A percentile compares a stretch with the other conserved stretches of the same genome.
Conservation (phyloP, 495 filamentous ascomycete genomes). For the Rostrohypoxylon terebratum region DNA sequence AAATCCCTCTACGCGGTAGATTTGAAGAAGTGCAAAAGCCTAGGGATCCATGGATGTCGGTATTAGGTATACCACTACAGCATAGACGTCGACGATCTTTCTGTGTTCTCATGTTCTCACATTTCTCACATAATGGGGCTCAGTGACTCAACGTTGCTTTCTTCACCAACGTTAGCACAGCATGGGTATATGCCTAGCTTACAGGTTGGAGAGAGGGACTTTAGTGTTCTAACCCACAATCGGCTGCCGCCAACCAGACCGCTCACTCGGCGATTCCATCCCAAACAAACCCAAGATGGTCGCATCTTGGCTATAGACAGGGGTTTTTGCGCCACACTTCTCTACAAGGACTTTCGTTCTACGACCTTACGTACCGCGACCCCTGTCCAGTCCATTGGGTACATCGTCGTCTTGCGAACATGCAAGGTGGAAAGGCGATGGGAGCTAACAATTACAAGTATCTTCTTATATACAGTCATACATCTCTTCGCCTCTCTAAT, state of each 20-base stretch:
- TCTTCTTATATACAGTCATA: conserved; percentile 49
- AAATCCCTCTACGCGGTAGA: conserved; percentile 5
- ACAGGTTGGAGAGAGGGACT: conserved; percentile 20
- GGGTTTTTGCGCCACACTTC: conserved; percentile 44
- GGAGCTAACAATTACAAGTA: conserved; percentile 47
- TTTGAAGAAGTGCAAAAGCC: background rate
- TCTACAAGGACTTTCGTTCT: conserved; percentile 30
- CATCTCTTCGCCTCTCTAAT: conserved; percentile 43
- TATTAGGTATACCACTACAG: no score
- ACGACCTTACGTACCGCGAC: conserved; percentile 34
- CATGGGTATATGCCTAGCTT: conserved; percentile 8
- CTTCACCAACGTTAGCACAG: conserved; percentile 31
- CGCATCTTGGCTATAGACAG: conserved; percentile 43
- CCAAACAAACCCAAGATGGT: conserved; percentile 39
- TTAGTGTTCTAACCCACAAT: conserved; percentile 32
- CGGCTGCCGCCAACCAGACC: conserved; percentile 41
- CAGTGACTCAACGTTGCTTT: conserved; percentile 38
- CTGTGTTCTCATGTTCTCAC: background rate
- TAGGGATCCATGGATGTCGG: background rate
- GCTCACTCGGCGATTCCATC: conserved; percentile 45
- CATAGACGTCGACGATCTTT: conserved; percentile 3
- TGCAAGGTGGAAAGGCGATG: conserved; percentile 40
- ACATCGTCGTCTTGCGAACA: conserved; percentile 38
- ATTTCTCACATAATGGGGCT: conserved; percentile 14
- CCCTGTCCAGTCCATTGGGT: conserved; percentile 41